Conservation (phyloP, 208 protist species). For the Trypanosoma caninum region DNA sequence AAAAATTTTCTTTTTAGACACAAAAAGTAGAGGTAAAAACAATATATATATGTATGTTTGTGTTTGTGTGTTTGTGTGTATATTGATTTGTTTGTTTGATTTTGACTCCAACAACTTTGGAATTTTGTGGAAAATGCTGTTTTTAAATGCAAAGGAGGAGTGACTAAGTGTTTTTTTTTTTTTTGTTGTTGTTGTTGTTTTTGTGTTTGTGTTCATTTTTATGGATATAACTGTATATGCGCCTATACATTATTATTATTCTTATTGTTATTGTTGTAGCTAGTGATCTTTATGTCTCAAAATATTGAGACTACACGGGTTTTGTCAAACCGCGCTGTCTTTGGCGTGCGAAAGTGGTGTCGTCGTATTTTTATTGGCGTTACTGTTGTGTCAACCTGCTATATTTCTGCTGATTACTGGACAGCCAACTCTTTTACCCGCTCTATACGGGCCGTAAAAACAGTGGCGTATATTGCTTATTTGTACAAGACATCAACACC, state of each 20-base stretch:
- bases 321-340: not conserved
- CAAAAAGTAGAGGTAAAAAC: no score
- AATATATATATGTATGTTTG: no score
- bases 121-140: no score
- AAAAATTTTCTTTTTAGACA: no score
- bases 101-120: no score
- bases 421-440: constrained; percentile 69
- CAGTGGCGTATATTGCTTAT: constrained; percentile 34
- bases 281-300: not conserved
- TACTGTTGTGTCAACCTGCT: constrained; percentile 21
- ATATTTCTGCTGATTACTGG: constrained; percentile 31
- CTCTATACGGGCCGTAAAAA: constrained; percentile 45
- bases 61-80: no score
- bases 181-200: no score
- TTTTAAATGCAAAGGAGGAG: not conserved
- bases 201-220: no score
- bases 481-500: constrained; percentile 71
- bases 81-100: no score
- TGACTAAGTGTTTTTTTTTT: constrained; percentile 9
- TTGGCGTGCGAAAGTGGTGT: constrained; percentile 22
- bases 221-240: no score
- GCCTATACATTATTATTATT: no score
- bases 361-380: constrained; percentile 28
- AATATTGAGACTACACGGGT: not conserved
- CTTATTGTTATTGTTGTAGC: not conserved